phyloP scores from a whole-genome alignment of 495 filamentous ascomycete species.

The Neurospora tetrasperma region DNA sequence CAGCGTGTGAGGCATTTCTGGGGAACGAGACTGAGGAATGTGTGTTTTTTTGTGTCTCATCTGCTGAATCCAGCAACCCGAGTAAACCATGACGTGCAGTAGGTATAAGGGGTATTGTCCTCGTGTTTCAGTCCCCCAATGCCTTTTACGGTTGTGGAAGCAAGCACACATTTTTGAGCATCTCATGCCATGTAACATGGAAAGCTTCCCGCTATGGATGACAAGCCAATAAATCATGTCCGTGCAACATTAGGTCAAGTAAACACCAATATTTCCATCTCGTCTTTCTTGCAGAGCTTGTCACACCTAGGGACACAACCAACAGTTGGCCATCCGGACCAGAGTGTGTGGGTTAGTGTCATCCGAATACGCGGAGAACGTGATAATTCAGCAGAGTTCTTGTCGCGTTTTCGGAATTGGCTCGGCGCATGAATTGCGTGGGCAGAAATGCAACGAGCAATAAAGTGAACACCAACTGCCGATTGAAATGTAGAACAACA shows the following conservation, averaged over 20 bases:
- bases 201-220: background rate
- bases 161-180: background rate
- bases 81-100: background rate
- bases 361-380: background rate
- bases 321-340: background rate
- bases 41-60: background rate
- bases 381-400: background rate
- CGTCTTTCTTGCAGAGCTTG: background rate
- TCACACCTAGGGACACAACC: background rate
- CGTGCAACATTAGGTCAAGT: background rate
- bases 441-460: background rate
- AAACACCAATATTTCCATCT: background rate
- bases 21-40: background rate
- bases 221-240: background rate
- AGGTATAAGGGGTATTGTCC: background rate
- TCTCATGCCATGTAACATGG: background rate
- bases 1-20: background rate
- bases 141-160: background rate
- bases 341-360: background rate
- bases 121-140: background rate
- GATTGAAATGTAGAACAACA: no score
- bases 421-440: background rate
- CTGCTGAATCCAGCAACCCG: background rate
- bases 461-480: background rate
- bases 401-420: background rate